Evolutionary conservation across 108 stramenopile genomes (phyloP).

Genomic region (Skeletonema tropicum): DNA sequence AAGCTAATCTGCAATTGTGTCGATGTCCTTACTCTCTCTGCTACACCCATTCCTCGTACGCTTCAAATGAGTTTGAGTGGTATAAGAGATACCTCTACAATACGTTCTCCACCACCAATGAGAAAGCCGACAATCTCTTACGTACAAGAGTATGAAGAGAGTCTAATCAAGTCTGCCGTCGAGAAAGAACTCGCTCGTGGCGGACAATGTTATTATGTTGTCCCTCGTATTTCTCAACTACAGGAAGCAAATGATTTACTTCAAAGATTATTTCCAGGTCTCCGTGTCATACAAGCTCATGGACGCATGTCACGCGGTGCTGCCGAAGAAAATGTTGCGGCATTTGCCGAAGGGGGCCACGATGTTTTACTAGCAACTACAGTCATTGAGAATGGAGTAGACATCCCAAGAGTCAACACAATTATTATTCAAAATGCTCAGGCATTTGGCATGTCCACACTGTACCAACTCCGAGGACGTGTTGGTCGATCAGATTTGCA

Average conservation of each 20-base stretch:
- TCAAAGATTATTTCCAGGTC: constrained; percentile 64
- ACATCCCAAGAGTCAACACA: constrained; percentile 95
- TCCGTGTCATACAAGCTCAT: constrained; percentile 85
- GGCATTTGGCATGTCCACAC: constrained; percentile 91
- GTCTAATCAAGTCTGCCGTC: constrained; percentile 67
- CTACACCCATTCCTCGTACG: constrained; percentile 97
- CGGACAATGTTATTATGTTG: constrained; percentile 92
- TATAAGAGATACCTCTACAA: constrained; percentile 90
- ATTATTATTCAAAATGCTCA: constrained; percentile 93
- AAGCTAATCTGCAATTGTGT: constrained; percentile 87
- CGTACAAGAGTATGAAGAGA: constrained; percentile 71
- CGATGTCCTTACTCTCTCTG: constrained; percentile 93
- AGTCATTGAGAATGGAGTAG: constrained; percentile 97
- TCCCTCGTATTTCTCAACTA: constrained; percentile 87
- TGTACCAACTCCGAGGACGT: constrained; percentile 94
- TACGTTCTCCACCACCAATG: constrained; percentile 89
- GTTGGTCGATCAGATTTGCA: constrained; percentile 91
- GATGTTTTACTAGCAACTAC: constrained; percentile 95
- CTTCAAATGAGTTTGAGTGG: constrained; percentile 92
- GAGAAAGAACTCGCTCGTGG: constrained; percentile 79
- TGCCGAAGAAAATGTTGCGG: constrained; percentile 81
- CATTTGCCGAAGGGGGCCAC: constrained; percentile 85
- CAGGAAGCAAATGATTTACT: constrained; percentile 65
- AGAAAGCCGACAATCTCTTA: constrained; percentile 82
- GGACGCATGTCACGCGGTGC: constrained; percentile 78